Conservation (phyloP, 2,329 filamentous ascomycete species). For the Fusarium drepaniforme region DNA sequence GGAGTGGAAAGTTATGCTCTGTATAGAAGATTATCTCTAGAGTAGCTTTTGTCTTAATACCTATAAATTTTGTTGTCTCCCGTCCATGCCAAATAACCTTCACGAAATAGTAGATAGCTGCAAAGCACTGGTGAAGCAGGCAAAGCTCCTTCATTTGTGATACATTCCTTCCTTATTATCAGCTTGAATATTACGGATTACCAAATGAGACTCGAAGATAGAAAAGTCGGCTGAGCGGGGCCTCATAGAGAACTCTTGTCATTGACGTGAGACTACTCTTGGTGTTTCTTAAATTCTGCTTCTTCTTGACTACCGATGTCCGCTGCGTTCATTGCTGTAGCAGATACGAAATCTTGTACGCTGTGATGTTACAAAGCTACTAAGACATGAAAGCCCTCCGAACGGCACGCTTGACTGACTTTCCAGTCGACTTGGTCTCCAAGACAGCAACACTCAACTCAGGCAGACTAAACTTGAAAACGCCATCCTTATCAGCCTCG, state of each 20-base stretch:
- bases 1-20: neutral
- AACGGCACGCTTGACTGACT: neutral
- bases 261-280: neutral
- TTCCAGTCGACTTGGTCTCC: slow-evolving; percentile 51
- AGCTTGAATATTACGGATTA: neutral
- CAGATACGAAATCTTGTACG: neutral
- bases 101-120: neutral
- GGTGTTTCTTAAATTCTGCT: neutral
- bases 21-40: neutral
- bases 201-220: too few species aligned
- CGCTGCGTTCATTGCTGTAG: neutral
- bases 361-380: neutral
- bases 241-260: too few species aligned
- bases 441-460: slow-evolving; percentile 68
- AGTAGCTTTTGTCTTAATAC: too few species aligned
- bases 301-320: neutral
- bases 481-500: slow-evolving; percentile 58
- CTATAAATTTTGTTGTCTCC: neutral
- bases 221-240: neutral
- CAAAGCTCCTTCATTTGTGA: neutral
- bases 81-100: neutral
- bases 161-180: neutral
- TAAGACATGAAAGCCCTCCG: slow-evolving; percentile 4
- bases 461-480: slow-evolving; percentile 65
- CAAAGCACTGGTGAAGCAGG: neutral